Evolutionary conservation across 257 asterid genomes (phyloP).

Genomic region (Petunia secreta): DNA sequence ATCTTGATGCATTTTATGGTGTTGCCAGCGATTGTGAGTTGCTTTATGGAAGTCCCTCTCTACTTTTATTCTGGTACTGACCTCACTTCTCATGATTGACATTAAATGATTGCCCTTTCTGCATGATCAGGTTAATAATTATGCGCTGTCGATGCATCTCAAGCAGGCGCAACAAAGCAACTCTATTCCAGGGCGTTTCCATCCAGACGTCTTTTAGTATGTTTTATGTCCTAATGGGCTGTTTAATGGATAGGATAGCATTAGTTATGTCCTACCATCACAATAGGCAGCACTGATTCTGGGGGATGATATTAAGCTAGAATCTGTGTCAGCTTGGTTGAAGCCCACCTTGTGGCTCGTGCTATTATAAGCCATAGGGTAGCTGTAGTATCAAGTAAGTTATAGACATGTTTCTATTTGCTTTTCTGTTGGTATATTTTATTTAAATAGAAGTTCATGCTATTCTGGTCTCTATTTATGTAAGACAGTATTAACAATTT

Average conservation of each 20-base stretch:
- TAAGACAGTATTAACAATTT: too few relatives aligned
- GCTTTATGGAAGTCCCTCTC: slow-evolving; percentile 1
- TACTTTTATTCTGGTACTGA: not conserved
- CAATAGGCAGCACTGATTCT: not conserved
- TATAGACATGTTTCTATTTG: slow-evolving; percentile 17
- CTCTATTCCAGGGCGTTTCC: slow-evolving; percentile 73
- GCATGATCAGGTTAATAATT: slow-evolving; percentile 59
- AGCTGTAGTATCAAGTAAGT: slow-evolving; percentile 12
- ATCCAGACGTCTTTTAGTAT: slow-evolving; percentile 80
- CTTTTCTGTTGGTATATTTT: slow-evolving; percentile 5
- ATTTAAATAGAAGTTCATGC: not conserved
- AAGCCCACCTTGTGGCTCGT: slow-evolving; percentile 21
- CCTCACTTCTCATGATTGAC: slow-evolving; percentile 4
- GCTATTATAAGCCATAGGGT: not conserved
- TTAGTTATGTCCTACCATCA: slow-evolving; percentile 1
- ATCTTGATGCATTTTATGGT: not conserved
- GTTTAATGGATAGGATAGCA: not conserved
- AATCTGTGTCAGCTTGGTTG: slow-evolving; percentile 12
- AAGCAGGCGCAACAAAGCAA: slow-evolving; percentile 82
- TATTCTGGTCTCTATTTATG: not conserved
- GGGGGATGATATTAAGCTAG: not conserved
- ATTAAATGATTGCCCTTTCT: slow-evolving; percentile 13
- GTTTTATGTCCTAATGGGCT: not conserved
- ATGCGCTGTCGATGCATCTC: slow-evolving; percentile 85
- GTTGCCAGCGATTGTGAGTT: not conserved